phyloP scores from a whole-genome alignment of 129 eudicot species.

The Scalesia atractyloides region DNA sequence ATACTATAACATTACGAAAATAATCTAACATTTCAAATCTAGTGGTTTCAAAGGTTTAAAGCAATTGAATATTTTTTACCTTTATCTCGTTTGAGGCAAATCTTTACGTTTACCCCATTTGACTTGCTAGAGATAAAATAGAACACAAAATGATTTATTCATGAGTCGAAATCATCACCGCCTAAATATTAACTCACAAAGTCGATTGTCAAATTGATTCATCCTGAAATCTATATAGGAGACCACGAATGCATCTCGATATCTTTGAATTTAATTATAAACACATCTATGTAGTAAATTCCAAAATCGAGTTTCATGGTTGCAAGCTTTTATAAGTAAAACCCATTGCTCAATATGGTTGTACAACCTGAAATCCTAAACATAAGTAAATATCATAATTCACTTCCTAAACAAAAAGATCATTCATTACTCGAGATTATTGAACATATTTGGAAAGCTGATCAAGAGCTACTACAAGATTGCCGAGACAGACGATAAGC shows the following conservation, averaged over 20 bases:
- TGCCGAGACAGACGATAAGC: slow-evolving; percentile 52
- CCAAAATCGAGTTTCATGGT: too few species aligned
- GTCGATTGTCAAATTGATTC: not conserved
- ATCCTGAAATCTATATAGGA: too few species aligned
- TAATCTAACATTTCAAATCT: not conserved
- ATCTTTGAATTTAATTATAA: too few species aligned
- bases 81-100: too few species aligned
- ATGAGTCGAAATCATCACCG: not conserved
- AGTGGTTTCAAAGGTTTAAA: not conserved
- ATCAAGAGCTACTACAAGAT: slow-evolving; percentile 50
- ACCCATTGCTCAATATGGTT: slow-evolving; percentile 1
- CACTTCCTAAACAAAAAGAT: slow-evolving; percentile 1
- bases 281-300: too few species aligned
- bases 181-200: not conserved
- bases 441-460: slow-evolving; percentile 42
- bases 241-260: too few species aligned
- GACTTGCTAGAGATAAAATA: not conserved
- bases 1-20: not conserved
- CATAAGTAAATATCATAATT: slow-evolving; percentile 3
- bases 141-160: not conserved
- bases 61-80: not conserved
- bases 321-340: slow-evolving; percentile 6
- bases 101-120: not conserved
- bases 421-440: slow-evolving; percentile 18
- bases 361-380: slow-evolving; percentile 14